Evolutionary conservation across 345 rosid species (phyloP), one percentile per base, ranked within the genome.

Genomic region (Brassica nigra): DNA sequence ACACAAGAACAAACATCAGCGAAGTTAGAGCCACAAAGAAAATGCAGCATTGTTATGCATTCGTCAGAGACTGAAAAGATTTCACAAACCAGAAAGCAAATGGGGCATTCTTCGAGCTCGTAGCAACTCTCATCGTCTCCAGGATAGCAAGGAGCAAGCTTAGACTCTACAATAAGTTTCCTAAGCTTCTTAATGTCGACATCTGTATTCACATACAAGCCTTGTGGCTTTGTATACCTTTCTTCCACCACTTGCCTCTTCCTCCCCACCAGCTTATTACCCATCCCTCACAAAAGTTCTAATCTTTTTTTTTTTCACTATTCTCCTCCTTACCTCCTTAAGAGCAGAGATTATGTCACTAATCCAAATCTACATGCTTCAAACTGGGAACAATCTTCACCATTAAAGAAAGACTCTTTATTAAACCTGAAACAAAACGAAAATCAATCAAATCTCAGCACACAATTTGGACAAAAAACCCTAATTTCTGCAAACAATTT

Each of bases 111-210:
- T 86, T 96, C 99, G 29, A 87, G 90, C 77, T 96, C 99, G 27
- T 64, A 69, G 37, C 86, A 77, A 71, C 87, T 86, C 28, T 96
- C 99, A 29, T 96, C 98, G 4, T 87, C 94, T 2, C 99, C 99
- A 1, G 99, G 97, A 82, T 87, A 96, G 87, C 99, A 96, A 2
- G 99, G 98, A 70, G 99, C 97, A 58, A 96, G 97, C 88, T 93
- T 96, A 29, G 95, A 93, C 44, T 93, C 99, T 2, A 93, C 87
- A 76, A 96, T 96, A 7, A 96, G 94, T 87, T 93, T 96, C 71
- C 91, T 86, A 8, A 96, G 91, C 92, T 92, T 96, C 88, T 96
- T 96, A 77, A 88, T 81, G 81, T 96, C 99, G 52, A 96, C 97
- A 86, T 96, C 98, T 84, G 87, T 93, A 80, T 88, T 90, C 78